A percentile compares a stretch with the other conserved stretches of the same genome.
Evolutionary conservation across 768 basidiomycete species (phyloP).

Genomic region (Podaxis pistillaris): DNA sequence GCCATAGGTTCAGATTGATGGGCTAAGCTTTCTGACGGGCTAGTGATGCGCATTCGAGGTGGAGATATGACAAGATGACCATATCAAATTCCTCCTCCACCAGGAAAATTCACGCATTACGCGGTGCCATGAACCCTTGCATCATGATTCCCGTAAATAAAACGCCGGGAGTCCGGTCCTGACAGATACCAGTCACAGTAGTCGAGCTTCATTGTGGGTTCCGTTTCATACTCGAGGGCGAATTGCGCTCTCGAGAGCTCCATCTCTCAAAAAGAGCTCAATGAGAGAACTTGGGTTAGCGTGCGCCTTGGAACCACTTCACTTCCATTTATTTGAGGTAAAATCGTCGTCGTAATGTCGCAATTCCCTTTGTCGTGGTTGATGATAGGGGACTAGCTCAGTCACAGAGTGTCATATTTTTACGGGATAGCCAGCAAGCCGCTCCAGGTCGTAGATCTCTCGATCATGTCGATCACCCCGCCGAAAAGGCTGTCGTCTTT

Average conservation of each 20-base stretch:
- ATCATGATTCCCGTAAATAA: no score
- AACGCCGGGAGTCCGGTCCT: no score
- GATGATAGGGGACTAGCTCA: background rate
- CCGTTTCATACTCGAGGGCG: background rate
- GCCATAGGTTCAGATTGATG: background rate
- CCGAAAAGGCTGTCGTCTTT: background rate
- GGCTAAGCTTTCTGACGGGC: background rate
- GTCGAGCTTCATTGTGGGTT: no score
- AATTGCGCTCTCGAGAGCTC: background rate
- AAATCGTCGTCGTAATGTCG: background rate
- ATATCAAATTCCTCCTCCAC: background rate
- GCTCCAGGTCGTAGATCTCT: background rate
- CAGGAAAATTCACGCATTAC: background rate
- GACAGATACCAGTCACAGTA: no score
- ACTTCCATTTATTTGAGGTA: background rate
- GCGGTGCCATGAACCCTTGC: background rate
- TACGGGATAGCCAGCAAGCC: background rate
- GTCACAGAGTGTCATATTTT: background rate
- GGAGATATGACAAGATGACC: background rate
- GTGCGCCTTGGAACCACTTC: background rate
- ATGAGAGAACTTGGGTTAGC: background rate
- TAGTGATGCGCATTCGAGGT: background rate
- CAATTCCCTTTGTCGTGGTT: background rate
- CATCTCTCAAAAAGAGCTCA: background rate
- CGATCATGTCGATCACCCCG: background rate